Evolutionary conservation across 1,284 basidiomycete genomes (phyloP), one percentile per base, ranked within the genome.

Genomic region (Sporisorium exsertum): DNA sequence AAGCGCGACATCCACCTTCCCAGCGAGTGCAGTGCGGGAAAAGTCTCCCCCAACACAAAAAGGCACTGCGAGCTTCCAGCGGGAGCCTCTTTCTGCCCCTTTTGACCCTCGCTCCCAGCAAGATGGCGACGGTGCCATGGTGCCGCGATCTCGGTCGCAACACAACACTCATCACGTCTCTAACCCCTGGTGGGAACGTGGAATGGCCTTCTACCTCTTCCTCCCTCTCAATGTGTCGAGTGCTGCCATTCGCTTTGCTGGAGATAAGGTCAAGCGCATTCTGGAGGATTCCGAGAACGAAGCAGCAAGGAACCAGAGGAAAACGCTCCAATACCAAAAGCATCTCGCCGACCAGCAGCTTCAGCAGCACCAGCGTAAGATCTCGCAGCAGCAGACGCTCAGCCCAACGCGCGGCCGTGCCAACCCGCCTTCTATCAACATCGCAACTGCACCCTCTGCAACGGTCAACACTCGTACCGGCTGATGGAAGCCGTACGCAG

Each of bases 161-260:
- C 50, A 50, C 47, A 40, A 22, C n/a, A 27, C 52, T 16, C 72
- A 76, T 43, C 70, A 58, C 24, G 55, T 73, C 43, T 67, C 63
- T 1, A 24, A 72, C 26, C 63, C 73, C 8, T 79, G 72, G 73
- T 79, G 71, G 71, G 70, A 79, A 45, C 63, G 69, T 22, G 77
- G 77, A 0, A 26, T 67, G 43, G 68, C 70, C 1, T 79, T 76
- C 64, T 79, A 79, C 50, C 72, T 79, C 40, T 79, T 79, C 35
- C 62, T 79, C 3, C 74, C 77, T 12, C 59, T 79, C 54, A 79
- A 79, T 61, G 66, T 74, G 2, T 76, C 77, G 0, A 64, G 61
- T 27, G 73, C 73, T 10, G 73, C 73, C 12, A 59, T 77, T 24
- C 63, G 70, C 9, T 77, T 72, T 42, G 77, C 77, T 0, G 74